Conservation (phyloP, 2,329 filamentous ascomycete species). For the Botrytis deweyae region DNA sequence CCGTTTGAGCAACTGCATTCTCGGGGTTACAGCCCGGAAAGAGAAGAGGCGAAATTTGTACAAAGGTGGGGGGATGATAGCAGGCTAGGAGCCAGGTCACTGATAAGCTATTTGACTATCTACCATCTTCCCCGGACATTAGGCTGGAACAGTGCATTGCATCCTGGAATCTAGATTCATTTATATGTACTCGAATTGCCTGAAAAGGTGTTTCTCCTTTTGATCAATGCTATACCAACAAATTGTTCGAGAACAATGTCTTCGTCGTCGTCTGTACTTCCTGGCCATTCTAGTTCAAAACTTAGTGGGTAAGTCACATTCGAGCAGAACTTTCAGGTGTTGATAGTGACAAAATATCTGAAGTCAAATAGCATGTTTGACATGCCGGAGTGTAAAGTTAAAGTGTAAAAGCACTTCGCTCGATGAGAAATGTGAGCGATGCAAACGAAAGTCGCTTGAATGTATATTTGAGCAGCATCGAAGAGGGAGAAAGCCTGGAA, state of each 20-base stretch:
- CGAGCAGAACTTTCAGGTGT: background rate
- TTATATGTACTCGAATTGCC: background rate
- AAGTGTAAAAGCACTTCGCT: constrained; percentile 38
- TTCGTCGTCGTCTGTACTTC: background rate
- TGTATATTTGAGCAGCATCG: constrained; percentile 44
- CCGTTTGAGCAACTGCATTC: background rate
- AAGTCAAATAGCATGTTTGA: constrained; percentile 40
- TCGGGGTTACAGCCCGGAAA: background rate
- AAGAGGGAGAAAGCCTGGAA: constrained; percentile 43
- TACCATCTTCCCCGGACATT: background rate
- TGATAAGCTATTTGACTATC: background rate
- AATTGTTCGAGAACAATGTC: background rate
- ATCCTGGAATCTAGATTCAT: background rate
- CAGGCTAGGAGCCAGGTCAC: background rate
- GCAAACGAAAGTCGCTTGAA: constrained; percentile 41
- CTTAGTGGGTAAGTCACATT: background rate
- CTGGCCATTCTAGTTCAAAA: background rate
- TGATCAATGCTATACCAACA: background rate
- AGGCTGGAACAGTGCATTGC: background rate
- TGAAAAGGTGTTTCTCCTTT: background rate
- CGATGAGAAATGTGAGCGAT: constrained; percentile 41
- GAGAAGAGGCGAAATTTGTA: background rate
- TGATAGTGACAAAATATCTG: background rate
- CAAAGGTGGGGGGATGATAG: background rate
- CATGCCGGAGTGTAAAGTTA: constrained; percentile 44